Evolutionary conservation across 495 filamentous ascomycete species (phyloP).

Genomic region (Pseudomonodictys pantanalensis): DNA sequence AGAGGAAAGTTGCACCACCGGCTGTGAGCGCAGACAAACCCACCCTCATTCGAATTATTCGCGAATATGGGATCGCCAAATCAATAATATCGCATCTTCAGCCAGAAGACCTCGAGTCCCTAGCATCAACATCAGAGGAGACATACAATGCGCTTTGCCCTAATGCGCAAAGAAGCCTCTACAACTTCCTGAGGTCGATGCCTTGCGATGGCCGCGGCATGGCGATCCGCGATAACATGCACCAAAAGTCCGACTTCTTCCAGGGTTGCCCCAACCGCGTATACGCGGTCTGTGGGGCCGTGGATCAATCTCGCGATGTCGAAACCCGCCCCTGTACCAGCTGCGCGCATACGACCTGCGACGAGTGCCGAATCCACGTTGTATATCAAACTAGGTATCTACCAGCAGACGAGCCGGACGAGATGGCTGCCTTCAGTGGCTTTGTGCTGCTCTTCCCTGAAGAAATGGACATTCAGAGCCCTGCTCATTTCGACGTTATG

Average conservation of each 20-base stretch:
- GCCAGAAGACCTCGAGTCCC: slow-evolving; percentile 12
- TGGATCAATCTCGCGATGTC: background rate
- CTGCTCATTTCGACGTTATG: background rate
- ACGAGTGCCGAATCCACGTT: slow-evolving; percentile 26
- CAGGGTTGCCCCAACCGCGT: background rate
- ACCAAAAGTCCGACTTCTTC: slow-evolving; percentile 7
- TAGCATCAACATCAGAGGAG: slow-evolving; percentile 10
- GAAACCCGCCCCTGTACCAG: slow-evolving; percentile 4
- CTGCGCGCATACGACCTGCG: slow-evolving; percentile 16
- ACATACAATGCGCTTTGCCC: slow-evolving; percentile 12
- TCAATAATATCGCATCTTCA: slow-evolving; percentile 7
- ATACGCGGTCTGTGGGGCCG: background rate
- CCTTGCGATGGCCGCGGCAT: slow-evolving; percentile 20
- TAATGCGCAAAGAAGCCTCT: slow-evolving; percentile 2
- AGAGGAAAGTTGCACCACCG: background rate
- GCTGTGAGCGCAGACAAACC: background rate
- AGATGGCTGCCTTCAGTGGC: slow-evolving; percentile 16
- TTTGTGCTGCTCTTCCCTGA: background rate
- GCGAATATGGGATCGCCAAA: slow-evolving; percentile 14
- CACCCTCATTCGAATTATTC: background rate
- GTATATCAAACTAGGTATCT: slow-evolving; percentile 14
- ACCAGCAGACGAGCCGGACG: slow-evolving; percentile 12
- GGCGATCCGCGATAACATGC: background rate
- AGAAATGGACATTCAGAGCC: slow-evolving; percentile 18
- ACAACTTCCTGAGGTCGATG: slow-evolving; percentile 8